Percentiles rank a stretch among this genome's conserved stretches.
Conservation (phyloP, 768 basidiomycete species). For the Epithele typhae region DNA sequence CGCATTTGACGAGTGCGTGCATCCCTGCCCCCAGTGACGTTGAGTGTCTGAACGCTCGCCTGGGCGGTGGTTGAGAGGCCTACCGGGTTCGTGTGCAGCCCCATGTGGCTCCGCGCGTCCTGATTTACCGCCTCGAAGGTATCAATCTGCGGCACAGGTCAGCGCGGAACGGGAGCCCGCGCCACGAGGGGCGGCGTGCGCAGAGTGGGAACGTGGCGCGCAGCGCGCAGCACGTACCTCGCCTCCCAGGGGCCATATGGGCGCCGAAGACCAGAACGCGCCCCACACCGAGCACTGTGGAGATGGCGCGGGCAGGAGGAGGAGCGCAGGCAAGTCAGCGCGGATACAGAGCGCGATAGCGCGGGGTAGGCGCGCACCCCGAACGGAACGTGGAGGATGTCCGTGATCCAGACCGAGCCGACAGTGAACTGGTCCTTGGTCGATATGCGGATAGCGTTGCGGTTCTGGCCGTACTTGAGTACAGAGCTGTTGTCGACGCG, state of each 20-base stretch:
- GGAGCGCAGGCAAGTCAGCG: background rate
- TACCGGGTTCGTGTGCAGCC: slow-evolving; percentile 64
- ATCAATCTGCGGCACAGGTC: slow-evolving; percentile 37
- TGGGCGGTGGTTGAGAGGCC: slow-evolving; percentile 14
- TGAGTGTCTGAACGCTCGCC: background rate
- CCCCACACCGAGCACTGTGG: slow-evolving; percentile 69
- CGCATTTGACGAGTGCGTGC: slow-evolving; percentile 43
- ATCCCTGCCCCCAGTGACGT: slow-evolving; percentile 33
- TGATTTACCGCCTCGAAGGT: slow-evolving; percentile 81
- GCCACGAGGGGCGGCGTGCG: slow-evolving; percentile 18
- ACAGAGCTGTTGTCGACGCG: slow-evolving; percentile 67
- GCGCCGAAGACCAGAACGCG: slow-evolving; percentile 54
- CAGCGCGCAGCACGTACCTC: slow-evolving; percentile 26
- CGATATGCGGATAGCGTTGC: slow-evolving; percentile 65
- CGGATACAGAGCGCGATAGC: background rate
- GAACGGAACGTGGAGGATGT: slow-evolving; percentile 62
- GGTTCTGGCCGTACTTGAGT: slow-evolving; percentile 48
- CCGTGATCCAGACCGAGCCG: slow-evolving; percentile 61
- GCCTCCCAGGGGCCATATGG: slow-evolving; percentile 59
- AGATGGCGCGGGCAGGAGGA: background rate
- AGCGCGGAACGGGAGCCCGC: background rate
- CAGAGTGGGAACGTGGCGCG: slow-evolving; percentile 30
- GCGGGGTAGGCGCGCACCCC: slow-evolving; percentile 39
- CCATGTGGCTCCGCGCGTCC: slow-evolving; percentile 60
- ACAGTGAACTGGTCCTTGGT: slow-evolving; percentile 50